Percentiles rank a stretch among this genome's conserved stretches.
phyloP scores from a whole-genome alignment of 306 rosid species.

The Gynostemma pentaphyllum region DNA sequence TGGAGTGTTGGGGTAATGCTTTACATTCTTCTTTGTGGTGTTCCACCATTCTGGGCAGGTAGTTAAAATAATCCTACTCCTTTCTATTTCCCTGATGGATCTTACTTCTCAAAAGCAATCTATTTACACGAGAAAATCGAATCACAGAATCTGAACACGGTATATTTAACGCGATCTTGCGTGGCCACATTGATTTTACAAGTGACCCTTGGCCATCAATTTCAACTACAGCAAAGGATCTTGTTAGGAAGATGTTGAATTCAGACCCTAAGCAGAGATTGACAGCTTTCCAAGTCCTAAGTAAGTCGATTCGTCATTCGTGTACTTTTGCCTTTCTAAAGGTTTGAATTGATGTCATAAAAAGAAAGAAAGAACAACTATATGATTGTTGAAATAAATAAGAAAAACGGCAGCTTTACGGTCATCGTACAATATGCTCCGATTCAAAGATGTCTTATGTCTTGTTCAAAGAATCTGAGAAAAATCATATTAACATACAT shows the following conservation, averaged over 20 bases:
- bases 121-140: conserved; percentile 10
- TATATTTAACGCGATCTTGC: conserved; percentile 75
- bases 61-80: neutral
- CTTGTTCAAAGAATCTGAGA: neutral
- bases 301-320: conserved; percentile 37
- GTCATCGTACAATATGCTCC: neutral
- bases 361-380: neutral
- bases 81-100: neutral
- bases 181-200: conserved; percentile 67
- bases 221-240: conserved; percentile 81
- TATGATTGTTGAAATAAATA: neutral
- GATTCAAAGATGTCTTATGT: neutral
- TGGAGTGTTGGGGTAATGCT: conserved; percentile 98
- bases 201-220: conserved; percentile 94
- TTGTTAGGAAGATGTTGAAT: conserved; percentile 82
- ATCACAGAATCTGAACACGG: conserved; percentile 88
- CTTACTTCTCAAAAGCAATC: neutral
- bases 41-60: conserved; percentile 99
- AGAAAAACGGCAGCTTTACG: neutral
- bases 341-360: neutral
- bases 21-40: conserved; percentile 79
- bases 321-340: neutral
- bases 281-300: conserved; percentile 75
- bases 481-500: neutral
- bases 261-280: conserved; percentile 79